These are phyloP conservation scores for Kregervanrija fluxuum DNA, from an alignment of 805 yeast species.

Conservation along the genomic window DNA sequence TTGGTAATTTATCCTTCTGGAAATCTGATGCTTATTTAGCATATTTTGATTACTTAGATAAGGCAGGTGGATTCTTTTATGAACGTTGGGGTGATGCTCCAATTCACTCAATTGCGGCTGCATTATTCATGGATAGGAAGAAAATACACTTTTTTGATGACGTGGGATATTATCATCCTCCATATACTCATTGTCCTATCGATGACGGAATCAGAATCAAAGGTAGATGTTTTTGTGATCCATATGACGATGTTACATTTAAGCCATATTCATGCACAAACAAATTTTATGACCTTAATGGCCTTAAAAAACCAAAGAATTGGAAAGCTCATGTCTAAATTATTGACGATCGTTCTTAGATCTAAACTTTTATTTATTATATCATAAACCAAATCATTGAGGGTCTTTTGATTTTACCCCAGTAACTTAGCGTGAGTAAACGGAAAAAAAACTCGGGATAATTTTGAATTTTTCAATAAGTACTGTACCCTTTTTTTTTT, in stretches of 20 bases:
- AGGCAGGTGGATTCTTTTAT: constrained; percentile 81
- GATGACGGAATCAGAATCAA: constrained; percentile 47
- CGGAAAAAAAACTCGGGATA: no score
- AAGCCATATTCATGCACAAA: constrained; percentile 60
- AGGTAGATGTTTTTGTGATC: constrained; percentile 66
- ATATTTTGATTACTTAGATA: constrained; percentile 68
- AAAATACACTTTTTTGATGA: constrained; percentile 75
- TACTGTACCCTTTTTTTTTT: no score
- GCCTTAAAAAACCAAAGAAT: constrained; percentile 51
- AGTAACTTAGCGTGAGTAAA: no score
- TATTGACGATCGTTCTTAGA: not conserved
- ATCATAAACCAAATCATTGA: no score
- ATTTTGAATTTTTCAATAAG: no score
- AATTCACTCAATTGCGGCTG: constrained; percentile 78
- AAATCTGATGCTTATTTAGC: constrained; percentile 57
- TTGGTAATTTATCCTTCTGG: constrained; percentile 68
- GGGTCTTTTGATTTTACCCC: no score
- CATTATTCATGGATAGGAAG: constrained; percentile 62
- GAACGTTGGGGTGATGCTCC: constrained; percentile 96
- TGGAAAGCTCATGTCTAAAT: constrained; percentile 48
- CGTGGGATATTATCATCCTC: constrained; percentile 76
- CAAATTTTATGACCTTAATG: constrained; percentile 48
- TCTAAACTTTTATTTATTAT: no score
- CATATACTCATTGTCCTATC: constrained; percentile 73
- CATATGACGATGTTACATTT: constrained; percentile 71